Base-by-base conservation (phyloP, 768 basidiomycete species). In the Pleurotus cornucopiae region DNA sequence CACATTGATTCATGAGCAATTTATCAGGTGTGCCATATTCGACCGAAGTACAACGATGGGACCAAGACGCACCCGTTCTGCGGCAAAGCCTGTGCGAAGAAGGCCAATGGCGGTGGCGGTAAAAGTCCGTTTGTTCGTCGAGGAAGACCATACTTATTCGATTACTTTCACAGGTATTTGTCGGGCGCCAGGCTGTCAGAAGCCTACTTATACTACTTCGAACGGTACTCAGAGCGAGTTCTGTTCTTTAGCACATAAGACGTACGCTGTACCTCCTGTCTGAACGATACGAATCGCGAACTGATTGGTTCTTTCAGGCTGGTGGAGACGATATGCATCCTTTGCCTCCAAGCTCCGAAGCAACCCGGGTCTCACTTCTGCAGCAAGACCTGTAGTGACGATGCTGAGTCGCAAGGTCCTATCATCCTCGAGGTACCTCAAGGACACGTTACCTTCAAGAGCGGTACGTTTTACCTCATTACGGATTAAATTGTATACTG, bases 351-450 rank as follows among this genome's bases (percentile, higher is more conserved):
- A 60, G 74, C 74, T 6, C 73, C 76, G 14, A 86, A 85, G 63
- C 73, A 73, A 64, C 66, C 71, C 12, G 77, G 81, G 57, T 83
- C 83, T 11, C 79, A 85, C 62, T 88, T 88, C 65, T 88, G 86
- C 61, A 65, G 79, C 56, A 74, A 78, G 61, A 65, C 72, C 2
- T 88, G 86, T 63, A 70, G 71, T 48, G 77, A 81, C 20, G 76
- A 80, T 59, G 84, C 76, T 2, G 81, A 79, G 61, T 75, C 73
- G 62, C 78, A 67, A 57, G 83, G 80, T 0, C 84, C 84, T 2
- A 72, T 74, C 61, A 63, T 88, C 46, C 64, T 88, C 2, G 85
- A 87, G 58, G 80, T 88, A 13, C 84, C 81, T 23, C 67, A 66
- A 21, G 76, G 73, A 7, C 84, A 88, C 64, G 74, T 74, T 20